Evolutionary conservation across 164 flowering plant species (phyloP).

Genomic region (Umbilicus rupestris): DNA sequence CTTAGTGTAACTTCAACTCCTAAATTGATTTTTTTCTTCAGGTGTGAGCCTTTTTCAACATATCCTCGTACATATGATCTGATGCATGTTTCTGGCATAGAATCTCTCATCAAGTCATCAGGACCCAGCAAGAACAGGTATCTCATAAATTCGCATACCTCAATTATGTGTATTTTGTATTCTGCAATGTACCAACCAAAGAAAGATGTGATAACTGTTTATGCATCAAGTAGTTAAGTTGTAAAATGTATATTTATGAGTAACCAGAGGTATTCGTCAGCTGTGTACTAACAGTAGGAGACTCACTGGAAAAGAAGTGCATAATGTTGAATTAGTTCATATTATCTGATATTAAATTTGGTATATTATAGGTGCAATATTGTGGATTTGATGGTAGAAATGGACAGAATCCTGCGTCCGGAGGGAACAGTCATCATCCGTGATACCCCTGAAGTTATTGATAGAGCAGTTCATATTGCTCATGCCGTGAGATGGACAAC

Average conservation of each 20-base stretch:
- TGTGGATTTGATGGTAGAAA: conserved; percentile 89
- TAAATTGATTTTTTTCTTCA: conserved; percentile 14
- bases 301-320: no score
- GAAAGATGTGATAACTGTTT: neutral
- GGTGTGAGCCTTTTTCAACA: conserved; percentile 99
- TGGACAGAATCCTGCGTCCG: conserved; percentile 89
- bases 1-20: neutral
- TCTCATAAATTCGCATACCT: neutral
- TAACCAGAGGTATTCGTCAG: no score
- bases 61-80: conserved; percentile 93
- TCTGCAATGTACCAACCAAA: no score
- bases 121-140: conserved; percentile 73
- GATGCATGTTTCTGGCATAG: conserved; percentile 64
- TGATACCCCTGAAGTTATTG: conserved; percentile 69
- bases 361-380: conserved; percentile 65
- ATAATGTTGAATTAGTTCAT: no score
- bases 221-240: neutral
- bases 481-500: conserved; percentile 64
- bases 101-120: conserved; percentile 51
- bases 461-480: conserved; percentile 58
- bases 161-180: neutral
- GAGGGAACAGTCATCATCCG: conserved; percentile 79
- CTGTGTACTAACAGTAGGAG: neutral
- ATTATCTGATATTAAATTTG: neutral
- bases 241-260: neutral